phyloP scores from a whole-genome alignment of 345 rosid genomes.

The Citrus trifoliata region DNA sequence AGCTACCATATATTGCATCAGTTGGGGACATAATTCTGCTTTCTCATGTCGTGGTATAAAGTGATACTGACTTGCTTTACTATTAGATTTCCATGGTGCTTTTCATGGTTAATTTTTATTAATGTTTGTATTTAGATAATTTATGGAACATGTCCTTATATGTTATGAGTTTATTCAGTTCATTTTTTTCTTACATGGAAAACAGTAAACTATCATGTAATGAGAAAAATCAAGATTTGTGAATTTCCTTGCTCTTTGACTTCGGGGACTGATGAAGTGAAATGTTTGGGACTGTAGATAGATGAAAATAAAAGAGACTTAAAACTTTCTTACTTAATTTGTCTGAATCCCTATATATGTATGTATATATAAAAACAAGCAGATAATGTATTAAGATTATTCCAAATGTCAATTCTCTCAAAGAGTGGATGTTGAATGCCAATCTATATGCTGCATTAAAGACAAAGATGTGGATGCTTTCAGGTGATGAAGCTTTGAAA shows the following conservation, averaged over 20 bases:
- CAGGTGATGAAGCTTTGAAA: background rate
- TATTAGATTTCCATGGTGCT: background rate
- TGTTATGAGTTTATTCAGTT: background rate
- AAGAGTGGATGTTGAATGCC: background rate
- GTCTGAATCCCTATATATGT: background rate
- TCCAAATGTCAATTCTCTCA: background rate
- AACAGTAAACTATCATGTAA: background rate
- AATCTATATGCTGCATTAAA: background rate
- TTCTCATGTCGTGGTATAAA: slow-evolving; percentile 52
- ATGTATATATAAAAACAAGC: no score
- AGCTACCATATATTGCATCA: slow-evolving; percentile 51
- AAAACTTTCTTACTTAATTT: background rate
- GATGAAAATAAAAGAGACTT: background rate
- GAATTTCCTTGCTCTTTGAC: background rate
- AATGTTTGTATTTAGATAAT: slow-evolving; percentile 5
- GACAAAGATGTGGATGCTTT: background rate
- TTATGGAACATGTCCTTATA: background rate
- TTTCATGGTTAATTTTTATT: slow-evolving; percentile 5
- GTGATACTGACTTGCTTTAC: background rate
- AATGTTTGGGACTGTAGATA: background rate
- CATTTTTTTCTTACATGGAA: background rate
- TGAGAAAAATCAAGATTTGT: background rate
- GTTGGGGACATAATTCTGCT: slow-evolving; percentile 58
- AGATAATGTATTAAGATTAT: background rate
- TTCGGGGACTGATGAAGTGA: background rate